Percentiles rank a stretch among this genome's conserved stretches.
Conservation (phyloP, 2,329 filamentous ascomycete genomes). For the Fusarium protoensiforme region DNA sequence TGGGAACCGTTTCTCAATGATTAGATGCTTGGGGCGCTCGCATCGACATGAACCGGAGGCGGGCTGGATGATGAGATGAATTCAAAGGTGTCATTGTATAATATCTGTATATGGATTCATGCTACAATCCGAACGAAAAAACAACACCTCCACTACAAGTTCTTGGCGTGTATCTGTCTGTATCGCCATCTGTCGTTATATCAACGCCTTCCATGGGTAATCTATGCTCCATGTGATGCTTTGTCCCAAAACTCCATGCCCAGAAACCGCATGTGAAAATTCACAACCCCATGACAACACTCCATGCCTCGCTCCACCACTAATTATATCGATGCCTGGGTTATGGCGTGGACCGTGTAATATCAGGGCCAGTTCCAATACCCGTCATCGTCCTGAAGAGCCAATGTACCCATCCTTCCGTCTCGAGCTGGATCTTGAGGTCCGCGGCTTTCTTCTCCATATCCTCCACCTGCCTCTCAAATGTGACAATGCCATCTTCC, state of each 20-base stretch:
- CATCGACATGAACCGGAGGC: slow-evolving; percentile 30
- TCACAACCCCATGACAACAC: slow-evolving; percentile 4
- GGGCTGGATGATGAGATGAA: slow-evolving; percentile 4
- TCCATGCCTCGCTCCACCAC: neutral
- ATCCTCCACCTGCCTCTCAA: slow-evolving; percentile 80
- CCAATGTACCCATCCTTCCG: slow-evolving; percentile 74
- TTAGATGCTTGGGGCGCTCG: slow-evolving; percentile 30
- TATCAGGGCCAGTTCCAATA: slow-evolving; percentile 69
- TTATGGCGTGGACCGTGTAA: slow-evolving; percentile 49
- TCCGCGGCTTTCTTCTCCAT: slow-evolving; percentile 73
- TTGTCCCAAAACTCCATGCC: slow-evolving; percentile 32
- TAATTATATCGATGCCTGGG: neutral
- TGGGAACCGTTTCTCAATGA: slow-evolving; percentile 14
- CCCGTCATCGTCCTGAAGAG: slow-evolving; percentile 70
- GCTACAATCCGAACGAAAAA: slow-evolving; percentile 27
- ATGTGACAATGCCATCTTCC: slow-evolving; percentile 82
- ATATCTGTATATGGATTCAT: slow-evolving; percentile 39
- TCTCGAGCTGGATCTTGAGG: slow-evolving; percentile 71
- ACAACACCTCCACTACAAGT: slow-evolving; percentile 27
- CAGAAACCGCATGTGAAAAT: slow-evolving; percentile 7
- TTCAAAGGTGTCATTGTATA: slow-evolving; percentile 38
- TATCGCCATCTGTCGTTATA: neutral
- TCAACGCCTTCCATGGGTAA: slow-evolving; percentile 22
- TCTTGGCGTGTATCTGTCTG: neutral
- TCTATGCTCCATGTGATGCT: slow-evolving; percentile 8